Base-by-base conservation (phyloP, 164 flowering plant genomes). In the Liquidambar formosana region DNA sequence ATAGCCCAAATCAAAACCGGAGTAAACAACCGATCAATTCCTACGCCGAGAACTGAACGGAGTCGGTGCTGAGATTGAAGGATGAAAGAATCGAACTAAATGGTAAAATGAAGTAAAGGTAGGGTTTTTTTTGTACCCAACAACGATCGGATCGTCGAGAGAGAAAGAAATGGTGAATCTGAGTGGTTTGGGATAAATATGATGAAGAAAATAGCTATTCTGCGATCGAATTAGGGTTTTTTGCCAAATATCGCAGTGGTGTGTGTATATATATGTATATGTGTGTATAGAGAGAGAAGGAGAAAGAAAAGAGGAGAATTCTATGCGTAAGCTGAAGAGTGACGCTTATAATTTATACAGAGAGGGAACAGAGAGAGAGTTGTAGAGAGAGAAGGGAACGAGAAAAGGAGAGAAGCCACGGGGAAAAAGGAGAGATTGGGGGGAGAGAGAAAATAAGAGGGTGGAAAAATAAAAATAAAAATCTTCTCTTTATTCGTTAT, bases 151-250 rank as follows among this genome's bases (percentile, higher is more conserved):
- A 69, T 38, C 64, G 48, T 69, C 45, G 51, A 28, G 58, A 27
- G 19, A 33, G 41, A 33, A 6, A 6, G 41, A 33, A 6, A 33
- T 2, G 41, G 41, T 33, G 41, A 33, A 33, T 33, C 41, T 33
- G 41, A 33, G 41, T 18, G 14, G 21, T 26, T 46, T 38, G 45
- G 47, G 5, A 16, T 5, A 51, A 4, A 26, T 23, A 12, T 58
- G 10, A 60, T 10, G 16, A 45, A 43, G 15, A 11, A 25, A 25
- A 8, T 13, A 57, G 8, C 1, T 57, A 46, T 65, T 48, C 43
- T 44, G 59, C 57, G 57, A 67, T 64, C 69, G 49, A 58, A 62
- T 47, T 73, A 66, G 71, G 77, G 77, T 69, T 74, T n/a, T 77
- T 74, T 59, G 65, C 10, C 47, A 28, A 49, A 8, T 68, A 75